Conservation (phyloP, 805 yeast species). For the Sugiyamaella mastotermitis region DNA sequence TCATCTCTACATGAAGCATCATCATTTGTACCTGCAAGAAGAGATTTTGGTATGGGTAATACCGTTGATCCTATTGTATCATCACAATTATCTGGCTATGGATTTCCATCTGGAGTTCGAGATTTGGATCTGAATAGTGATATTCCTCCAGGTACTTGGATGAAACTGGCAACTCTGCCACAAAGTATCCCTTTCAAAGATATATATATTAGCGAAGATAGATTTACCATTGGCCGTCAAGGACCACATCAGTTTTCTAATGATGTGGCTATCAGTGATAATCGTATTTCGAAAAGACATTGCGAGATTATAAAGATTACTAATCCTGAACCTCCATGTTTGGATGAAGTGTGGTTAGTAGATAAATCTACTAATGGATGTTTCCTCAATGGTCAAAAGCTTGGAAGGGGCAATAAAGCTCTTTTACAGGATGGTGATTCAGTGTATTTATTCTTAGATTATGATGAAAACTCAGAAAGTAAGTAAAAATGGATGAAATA, state of each 20-base stretch:
- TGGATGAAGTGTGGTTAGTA: constrained; percentile 72
- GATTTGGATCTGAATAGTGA: constrained; percentile 17
- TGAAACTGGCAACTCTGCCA: constrained; percentile 49
- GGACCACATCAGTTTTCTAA: constrained; percentile 25
- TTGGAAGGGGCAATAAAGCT: constrained; percentile 59
- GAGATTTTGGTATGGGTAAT: constrained; percentile 5
- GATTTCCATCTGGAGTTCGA: constrained; percentile 18
- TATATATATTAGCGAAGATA: constrained; percentile 58
- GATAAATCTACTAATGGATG: constrained; percentile 81
- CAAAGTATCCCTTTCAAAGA: constrained; percentile 42
- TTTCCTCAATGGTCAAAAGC: constrained; percentile 50
- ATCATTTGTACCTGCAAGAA: neutral
- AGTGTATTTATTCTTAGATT: constrained; percentile 56
- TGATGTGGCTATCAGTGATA: constrained; percentile 61
- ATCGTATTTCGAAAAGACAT: constrained; percentile 77
- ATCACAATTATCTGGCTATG: constrained; percentile 4
- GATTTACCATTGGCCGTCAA: constrained; percentile 69
- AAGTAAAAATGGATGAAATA: constrained; percentile 1
- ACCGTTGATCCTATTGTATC: constrained; percentile 4
- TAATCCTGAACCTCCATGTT: no score
- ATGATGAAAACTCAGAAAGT: constrained; percentile 38
- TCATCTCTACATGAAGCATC: constrained; percentile 1
- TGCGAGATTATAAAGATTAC: constrained; percentile 50
- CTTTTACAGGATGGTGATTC: constrained; percentile 60
- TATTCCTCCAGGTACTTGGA: constrained; percentile 49